Base-by-base conservation (phyloP, 164 flowering plant species). In the Nymphaea thermarum region DNA sequence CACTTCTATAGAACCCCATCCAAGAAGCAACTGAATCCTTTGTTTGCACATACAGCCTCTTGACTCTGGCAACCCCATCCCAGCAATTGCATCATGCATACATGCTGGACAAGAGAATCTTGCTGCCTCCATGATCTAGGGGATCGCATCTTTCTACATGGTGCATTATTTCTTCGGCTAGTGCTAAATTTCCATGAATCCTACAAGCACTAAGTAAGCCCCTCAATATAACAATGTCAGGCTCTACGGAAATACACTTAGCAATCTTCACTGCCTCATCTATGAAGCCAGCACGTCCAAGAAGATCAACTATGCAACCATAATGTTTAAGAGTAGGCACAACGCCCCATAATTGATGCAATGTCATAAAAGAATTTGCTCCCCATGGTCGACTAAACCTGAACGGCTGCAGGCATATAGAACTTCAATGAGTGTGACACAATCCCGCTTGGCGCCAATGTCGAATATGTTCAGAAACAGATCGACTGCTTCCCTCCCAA, bases 321-420 rank as follows among this genome's bases (percentile, higher is more conserved):
- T 77, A 80, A 65, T 85, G 86, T 73, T 76, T 80, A 66, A 85
- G 70, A 65, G 71, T 69, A 4, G 86, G 89, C 55, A n/a, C 66
- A 71, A 83, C 42, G 5, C 80, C 80, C 82, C 83, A 83, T 66
- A 64, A 44, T 44, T 67, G 71, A 63, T 78, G 75, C 86, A 83
- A 83, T 85, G 64, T 71, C 73, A 44, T 71, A 41, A 65, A 82
- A 80, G 64, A 80, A 68, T 14, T 74, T 72, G 44, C 82, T 69
- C 5, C 36, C 86, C 86, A 44, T 83, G 79, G 51, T 79, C 73
- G 41, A 83, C 81, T 25, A 85, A 62, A 44, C 89, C 86, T 7
- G 86, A 80, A 77, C 83, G 86, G 68, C 84, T 82, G 68, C 86
- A 85, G 15, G 78, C 89, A 62, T 82, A 83, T 68, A 85, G 47